Base-by-base conservation (phyloP, 805 yeast genomes). In the Starmerella etchellsii region DNA sequence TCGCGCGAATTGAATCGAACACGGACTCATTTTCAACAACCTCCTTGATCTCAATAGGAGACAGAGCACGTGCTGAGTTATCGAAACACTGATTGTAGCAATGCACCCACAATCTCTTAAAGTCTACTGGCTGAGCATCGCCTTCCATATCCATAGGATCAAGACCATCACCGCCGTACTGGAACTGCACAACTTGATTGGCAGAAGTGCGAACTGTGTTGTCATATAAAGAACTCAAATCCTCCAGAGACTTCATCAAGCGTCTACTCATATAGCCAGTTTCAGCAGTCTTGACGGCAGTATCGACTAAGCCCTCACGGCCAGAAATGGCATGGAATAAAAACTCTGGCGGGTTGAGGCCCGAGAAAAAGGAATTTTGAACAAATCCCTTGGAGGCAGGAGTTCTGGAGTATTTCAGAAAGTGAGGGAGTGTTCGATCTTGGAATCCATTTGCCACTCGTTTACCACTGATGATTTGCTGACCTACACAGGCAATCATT, bases 391-490 rank as follows among this genome's bases (percentile, higher is more conserved):
- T 91, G 7, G 95, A 83, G 50, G 88, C 95, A 1, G 98, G 98
- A 31, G 96, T 83, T 60, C 88, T 87, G 50, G 97, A 87, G 62
- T 81, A 81, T 63, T 93, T 91, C 36, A 83, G 76, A 67, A 91
- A 91, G 65, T 91, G 99, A 11, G 99, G 99, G 52, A 91, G 67
- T 0, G 98, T 84, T 63, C 99, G 77, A 65, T 91, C 97, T 63
- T 91, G 97, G 71, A 91, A 91, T n/a, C 99, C 99, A 69, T 91
- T 95, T 20, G 98, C 97, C 47, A 91, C 98, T 73, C 99, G 94
- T 59, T 84, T 82, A 63, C 99, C 99, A 3, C 95, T 78, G 53
- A 91, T 91, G 67, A 91, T 91, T 64, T 91, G 99, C 66, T 91
- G 99, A 41, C 98, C 98, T 23, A 91, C 98, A 37, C 57, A 53